phyloP scores from a whole-genome alignment of 371 early-diverging fungal genomes.

The Rhizopus stolonifer region DNA sequence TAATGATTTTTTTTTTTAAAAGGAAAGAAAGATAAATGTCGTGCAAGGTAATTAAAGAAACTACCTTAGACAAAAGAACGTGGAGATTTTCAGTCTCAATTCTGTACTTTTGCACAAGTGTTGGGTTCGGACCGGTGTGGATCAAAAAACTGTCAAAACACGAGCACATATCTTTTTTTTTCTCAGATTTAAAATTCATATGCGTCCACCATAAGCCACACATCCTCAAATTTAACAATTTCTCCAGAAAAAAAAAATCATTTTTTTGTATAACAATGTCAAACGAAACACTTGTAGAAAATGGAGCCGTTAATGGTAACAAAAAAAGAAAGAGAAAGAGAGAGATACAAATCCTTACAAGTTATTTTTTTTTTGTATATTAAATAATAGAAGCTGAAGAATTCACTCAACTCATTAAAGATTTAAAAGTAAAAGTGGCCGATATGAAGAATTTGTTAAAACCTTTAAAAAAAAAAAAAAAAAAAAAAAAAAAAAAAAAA shows the following conservation, averaged over 20 bases:
- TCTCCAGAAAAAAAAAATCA: not conserved
- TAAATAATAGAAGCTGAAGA: slow-evolving; percentile 18
- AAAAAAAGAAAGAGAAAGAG: too few species aligned
- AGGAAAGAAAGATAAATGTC: not conserved
- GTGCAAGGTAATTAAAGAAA: slow-evolving; percentile 21
- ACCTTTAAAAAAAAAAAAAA: slow-evolving; percentile 55
- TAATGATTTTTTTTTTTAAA: too few species aligned
- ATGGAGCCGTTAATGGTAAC: not conserved
- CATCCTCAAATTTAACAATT: slow-evolving; percentile 9
- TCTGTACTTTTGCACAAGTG: not conserved
- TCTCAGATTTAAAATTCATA: slow-evolving; percentile 5
- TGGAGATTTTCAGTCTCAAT: not conserved
- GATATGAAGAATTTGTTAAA: slow-evolving; percentile 57
- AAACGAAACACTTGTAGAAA: not conserved
- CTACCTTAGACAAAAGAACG: not conserved
- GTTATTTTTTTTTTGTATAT: not conserved
- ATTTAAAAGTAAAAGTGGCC: slow-evolving; percentile 53
- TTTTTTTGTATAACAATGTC: slow-evolving; percentile 20
- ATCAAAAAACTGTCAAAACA: not conserved
- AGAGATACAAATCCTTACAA: too few species aligned
- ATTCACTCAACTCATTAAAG: slow-evolving; percentile 47
- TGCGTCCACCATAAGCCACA: slow-evolving; percentile 2
- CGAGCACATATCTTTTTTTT: not conserved
- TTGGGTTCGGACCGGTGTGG: not conserved
- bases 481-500: too few species aligned